Evolutionary conservation across 2,329 filamentous ascomycete genomes (phyloP), one percentile per base, ranked within the genome.

Genomic region (Cordyceps sp.): DNA sequence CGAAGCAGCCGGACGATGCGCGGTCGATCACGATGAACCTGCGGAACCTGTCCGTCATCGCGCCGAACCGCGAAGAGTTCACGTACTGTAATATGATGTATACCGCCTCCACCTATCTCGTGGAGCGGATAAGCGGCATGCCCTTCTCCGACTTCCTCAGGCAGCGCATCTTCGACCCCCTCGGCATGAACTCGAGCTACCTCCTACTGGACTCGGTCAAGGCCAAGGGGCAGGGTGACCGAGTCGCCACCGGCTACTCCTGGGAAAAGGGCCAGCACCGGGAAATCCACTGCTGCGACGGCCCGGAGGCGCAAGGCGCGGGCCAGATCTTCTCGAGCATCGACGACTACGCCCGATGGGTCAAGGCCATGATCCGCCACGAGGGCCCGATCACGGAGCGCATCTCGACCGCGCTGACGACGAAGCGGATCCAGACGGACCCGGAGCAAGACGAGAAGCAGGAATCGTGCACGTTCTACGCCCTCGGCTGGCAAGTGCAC

Each of bases 31-130:
- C 42, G 3, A 35, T 45, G 19, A 49, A 49, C 16, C 29, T 49
- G 22, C 39, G 45, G 9, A 47, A 47, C 23, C 36, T 49, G n/a
- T 26, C 36, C 3, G 19, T 39, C 10, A 37, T 37, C 4, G 40
- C 43, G 4, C 44, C 45, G 1, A 35, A 45, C 0, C 42, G 45
- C 5, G 34, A 39, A 13, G 37, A 38, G 32, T 44, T 41, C 30
- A 34, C 42, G 16, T 48, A 48, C 37, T 43, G 38, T 33, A 49
- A 47, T 22, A 44, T 46, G 37, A 47, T 49, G 45, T 49, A 41
- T 29, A 47, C 45, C 1, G 45, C 33, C 3, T 36, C 40, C 5
- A 37, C 42, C 1, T 31, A 48, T 29, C 34, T 49, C 8, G 39
- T 49, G 2, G 42, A 49, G 29, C 28, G 34, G 3, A 39, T 35